A percentile compares a stretch with the other conserved stretches of the same genome.
These are phyloP conservation scores for Blyttiomyces sp. DNA, from an alignment of 371 early-diverging fungal genomes.

Conservation along the genomic window DNA sequence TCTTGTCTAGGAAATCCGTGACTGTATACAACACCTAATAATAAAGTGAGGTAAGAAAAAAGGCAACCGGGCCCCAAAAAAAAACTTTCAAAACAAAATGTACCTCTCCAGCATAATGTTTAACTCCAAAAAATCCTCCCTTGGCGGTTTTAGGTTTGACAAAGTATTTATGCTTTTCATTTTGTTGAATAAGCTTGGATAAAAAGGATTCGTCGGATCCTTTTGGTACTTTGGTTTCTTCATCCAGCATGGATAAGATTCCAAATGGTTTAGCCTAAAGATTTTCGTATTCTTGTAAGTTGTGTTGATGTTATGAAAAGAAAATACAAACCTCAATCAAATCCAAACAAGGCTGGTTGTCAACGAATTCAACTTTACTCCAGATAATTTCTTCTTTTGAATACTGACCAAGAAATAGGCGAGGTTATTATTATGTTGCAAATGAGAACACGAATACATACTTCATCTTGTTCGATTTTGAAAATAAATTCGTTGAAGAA, in stretches of 20 bases:
- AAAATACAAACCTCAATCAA: constrained; percentile 43
- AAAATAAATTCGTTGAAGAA: constrained; percentile 66
- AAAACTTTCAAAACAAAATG: neutral
- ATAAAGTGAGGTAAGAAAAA: neutral
- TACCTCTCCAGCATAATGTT: constrained; percentile 69
- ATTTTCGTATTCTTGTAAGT: no score
- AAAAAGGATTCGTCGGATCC: constrained; percentile 57
- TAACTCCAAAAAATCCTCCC: constrained; percentile 48
- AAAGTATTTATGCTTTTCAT: constrained; percentile 39
- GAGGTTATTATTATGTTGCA: neutral
- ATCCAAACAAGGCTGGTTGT: constrained; percentile 60
- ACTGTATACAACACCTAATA: constrained; percentile 53
- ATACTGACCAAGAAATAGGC: constrained; percentile 33
- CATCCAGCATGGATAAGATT: constrained; percentile 61
- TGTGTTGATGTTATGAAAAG: neutral
- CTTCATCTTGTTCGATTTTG: constrained; percentile 63
- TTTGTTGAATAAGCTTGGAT: constrained; percentile 31
- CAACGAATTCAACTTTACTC: constrained; percentile 63
- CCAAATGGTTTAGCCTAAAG: constrained; percentile 52
- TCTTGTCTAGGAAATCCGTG: constrained; percentile 62
- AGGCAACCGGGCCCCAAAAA: neutral
- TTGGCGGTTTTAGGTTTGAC: constrained; percentile 38
- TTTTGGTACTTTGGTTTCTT: constrained; percentile 66
- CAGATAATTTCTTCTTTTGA: constrained; percentile 59
- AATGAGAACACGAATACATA: constrained; percentile 5